Base-by-base conservation (phyloP, 2,329 filamentous ascomycete species). In the Zasmidium citrigriseum region DNA sequence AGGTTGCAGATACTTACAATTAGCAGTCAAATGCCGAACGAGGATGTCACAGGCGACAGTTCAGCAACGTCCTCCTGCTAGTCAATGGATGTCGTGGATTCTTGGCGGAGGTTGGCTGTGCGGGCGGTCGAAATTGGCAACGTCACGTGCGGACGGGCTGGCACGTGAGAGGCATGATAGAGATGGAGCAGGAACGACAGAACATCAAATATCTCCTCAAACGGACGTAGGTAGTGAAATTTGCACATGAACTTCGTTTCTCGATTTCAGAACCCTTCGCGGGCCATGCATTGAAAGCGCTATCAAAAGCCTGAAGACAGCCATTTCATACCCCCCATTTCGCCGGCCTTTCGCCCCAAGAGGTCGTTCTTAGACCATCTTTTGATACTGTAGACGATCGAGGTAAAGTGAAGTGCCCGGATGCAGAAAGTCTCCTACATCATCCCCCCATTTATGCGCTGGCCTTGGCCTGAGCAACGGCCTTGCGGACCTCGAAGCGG, bases 401-500 rank as follows among this genome's bases (percentile, higher is more conserved):
- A 59, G 52, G 27, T 55, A 48, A 52, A 54, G 52, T 52, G 54
- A 25, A 58, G 58, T 61, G 47, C 52, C 57, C 54, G 61, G 54
- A 60, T 64, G 61, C 60, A 46, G 48, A 44, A 21, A 24, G n/a
- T n/a, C n/a, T 44, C 20, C n/a, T 34, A 44, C 54, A 57, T 54
- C 51, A 38, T 54, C 18, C 55, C 54, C 51, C 46, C 54, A 25
- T 58, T 54, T 72, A 75, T 70, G 75, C 78, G 79, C 88, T 82
- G 73, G 89, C 88, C 84, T 89, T 90, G 82, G 96, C 83, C 87
- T 96, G 96, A 78, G 92, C 91, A 77, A 96, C 85, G 75, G 91
- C 89, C 89, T 97, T 98, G 83, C 89, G 89, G 82, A 96, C 89
- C 86, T 97, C 93, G 83, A 96, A 98, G 79, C 93, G 90, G 80